Conservation (phyloP, 352 stramenopile genomes). For the Phytophthora pini region DNA sequence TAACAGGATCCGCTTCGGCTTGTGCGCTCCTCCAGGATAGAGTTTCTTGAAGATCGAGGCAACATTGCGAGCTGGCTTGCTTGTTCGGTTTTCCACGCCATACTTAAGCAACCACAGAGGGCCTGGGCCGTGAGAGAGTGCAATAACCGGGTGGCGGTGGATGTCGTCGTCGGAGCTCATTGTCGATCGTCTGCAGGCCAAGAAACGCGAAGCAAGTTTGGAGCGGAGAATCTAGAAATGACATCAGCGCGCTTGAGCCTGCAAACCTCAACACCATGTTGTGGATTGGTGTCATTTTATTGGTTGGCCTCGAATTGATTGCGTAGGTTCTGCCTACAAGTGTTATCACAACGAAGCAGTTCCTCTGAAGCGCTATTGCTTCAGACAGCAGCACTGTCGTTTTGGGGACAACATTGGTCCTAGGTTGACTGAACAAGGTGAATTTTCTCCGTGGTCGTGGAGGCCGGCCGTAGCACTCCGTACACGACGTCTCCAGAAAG, state of each 20-base stretch:
- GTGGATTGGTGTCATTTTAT: slow-evolving; percentile 24
- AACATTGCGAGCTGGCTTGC: slow-evolving; percentile 45
- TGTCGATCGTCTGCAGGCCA: neutral
- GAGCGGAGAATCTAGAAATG: slow-evolving; percentile 14
- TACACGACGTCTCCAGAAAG: slow-evolving; percentile 59
- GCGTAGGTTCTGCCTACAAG: slow-evolving; percentile 5
- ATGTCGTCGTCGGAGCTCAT: slow-evolving; percentile 21
- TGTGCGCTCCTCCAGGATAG: slow-evolving; percentile 40
- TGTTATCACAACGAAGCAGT: slow-evolving; percentile 18
- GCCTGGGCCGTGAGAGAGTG: slow-evolving; percentile 66
- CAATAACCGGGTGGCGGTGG: slow-evolving; percentile 50
- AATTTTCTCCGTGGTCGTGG: slow-evolving; percentile 54
- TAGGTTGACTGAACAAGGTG: slow-evolving; percentile 15
- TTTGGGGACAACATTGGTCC: neutral
- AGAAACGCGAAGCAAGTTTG: neutral
- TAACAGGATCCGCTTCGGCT: slow-evolving; percentile 77
- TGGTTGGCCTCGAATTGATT: slow-evolving; percentile 26
- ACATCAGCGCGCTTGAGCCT: neutral
- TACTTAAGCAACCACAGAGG: slow-evolving; percentile 70
- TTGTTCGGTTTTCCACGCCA: slow-evolving; percentile 44
- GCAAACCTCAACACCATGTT: slow-evolving; percentile 6
- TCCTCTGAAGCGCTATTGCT: too few relatives aligned
- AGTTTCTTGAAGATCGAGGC: slow-evolving; percentile 57
- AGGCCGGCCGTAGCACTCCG: slow-evolving; percentile 32
- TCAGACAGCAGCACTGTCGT: too few relatives aligned